These are phyloP conservation scores for Musa itinerans DNA, from an alignment of 176 grass and related monocot species.

Conservation along the genomic window DNA sequence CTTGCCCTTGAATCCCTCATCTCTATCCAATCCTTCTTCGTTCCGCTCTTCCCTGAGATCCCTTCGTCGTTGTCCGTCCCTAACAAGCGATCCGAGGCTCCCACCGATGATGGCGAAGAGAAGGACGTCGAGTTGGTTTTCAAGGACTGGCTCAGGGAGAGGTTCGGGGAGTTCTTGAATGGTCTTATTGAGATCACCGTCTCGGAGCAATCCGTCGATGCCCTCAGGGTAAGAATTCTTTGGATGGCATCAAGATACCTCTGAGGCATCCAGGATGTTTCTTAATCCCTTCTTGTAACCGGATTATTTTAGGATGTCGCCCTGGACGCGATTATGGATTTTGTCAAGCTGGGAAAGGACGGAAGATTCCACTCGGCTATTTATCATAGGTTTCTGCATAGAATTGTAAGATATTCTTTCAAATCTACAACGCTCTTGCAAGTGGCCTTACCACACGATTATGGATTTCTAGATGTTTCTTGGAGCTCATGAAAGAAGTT, in stretches of 20 bases:
- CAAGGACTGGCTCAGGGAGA: constrained; percentile 52
- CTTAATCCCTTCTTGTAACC: neutral
- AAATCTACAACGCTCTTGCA: neutral
- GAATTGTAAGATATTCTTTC: constrained; percentile 30
- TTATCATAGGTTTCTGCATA: constrained; percentile 65
- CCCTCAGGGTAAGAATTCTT: constrained; percentile 36
- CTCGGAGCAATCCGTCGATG: constrained; percentile 35
- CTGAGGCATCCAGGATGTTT: neutral
- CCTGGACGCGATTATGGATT: constrained; percentile 81
- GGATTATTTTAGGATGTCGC: constrained; percentile 56
- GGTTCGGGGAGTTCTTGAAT: constrained; percentile 55
- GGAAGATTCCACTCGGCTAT: constrained; percentile 57
- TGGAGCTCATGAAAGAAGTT: neutral
- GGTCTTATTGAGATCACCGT: constrained; percentile 46
- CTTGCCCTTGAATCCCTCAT: constrained; percentile 62
- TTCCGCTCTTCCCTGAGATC: constrained; percentile 61
- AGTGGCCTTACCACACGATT: neutral
- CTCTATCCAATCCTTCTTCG: constrained; percentile 84
- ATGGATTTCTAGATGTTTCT: too few species aligned
- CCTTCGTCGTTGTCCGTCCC: constrained; percentile 28
- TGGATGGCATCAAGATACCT: neutral
- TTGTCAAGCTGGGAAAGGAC: constrained; percentile 80
- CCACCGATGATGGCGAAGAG: constrained; percentile 9
- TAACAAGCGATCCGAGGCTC: neutral
- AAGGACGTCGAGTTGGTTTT: constrained; percentile 55